Percentiles rank a stretch among this genome's conserved stretches.
phyloP scores from a whole-genome alignment of 768 basidiomycete species.

The Exsudoporus frostii region DNA sequence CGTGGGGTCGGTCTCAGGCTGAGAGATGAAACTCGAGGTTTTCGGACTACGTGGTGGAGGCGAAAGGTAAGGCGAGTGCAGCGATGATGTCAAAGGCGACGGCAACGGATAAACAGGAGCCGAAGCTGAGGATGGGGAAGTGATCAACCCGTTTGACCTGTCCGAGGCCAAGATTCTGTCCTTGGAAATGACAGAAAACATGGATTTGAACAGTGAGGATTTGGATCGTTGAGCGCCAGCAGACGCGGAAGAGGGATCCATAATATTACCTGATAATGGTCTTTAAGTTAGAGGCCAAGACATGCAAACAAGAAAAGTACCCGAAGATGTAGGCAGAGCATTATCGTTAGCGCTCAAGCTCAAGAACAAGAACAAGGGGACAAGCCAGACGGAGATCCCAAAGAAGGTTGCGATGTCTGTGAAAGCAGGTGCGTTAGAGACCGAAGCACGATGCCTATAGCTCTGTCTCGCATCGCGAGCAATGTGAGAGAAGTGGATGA shows the following conservation, averaged over 20 bases:
- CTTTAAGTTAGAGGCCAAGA: not conserved
- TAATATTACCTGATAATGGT: constrained; percentile 11
- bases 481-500: constrained; percentile 84
- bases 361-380: constrained; percentile 91
- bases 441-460: constrained; percentile 42
- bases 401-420: constrained; percentile 83
- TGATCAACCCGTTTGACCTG: constrained; percentile 66
- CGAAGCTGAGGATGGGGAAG: constrained; percentile 45
- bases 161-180: constrained; percentile 45
- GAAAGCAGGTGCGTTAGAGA: constrained; percentile 45
- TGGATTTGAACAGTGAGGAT: constrained; percentile 65
- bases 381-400: constrained; percentile 80
- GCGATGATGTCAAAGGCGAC: constrained; percentile 28
- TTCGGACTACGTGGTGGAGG: constrained; percentile 28
- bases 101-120: constrained; percentile 19
- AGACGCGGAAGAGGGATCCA: constrained; percentile 19
- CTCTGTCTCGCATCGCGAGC: constrained; percentile 60
- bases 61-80: constrained; percentile 20
- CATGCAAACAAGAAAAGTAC: constrained; percentile 30
- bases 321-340: constrained; percentile 73
- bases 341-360: constrained; percentile 97
- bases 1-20: constrained; percentile 32
- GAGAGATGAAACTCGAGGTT: constrained; percentile 19
- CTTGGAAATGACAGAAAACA: constrained; percentile 45
- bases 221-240: constrained; percentile 42